A percentile compares a stretch with the other conserved stretches of the same genome.
These are phyloP conservation scores for Oemleria cerasiformis DNA, from an alignment of 306 rosid genomes.

Conservation along the genomic window DNA sequence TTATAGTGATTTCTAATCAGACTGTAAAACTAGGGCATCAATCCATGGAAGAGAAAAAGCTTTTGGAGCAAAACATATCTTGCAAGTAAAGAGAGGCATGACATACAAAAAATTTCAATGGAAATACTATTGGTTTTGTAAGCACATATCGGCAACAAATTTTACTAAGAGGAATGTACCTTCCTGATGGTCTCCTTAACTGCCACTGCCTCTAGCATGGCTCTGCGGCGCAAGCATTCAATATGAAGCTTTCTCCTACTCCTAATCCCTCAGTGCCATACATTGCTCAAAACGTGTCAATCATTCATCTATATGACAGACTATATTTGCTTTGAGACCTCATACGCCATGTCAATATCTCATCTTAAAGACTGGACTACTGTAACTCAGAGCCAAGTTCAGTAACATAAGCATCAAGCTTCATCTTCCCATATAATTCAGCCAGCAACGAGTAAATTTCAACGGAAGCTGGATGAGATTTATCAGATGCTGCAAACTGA, in stretches of 20 bases:
- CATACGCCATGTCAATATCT: background rate
- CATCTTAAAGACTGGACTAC: background rate
- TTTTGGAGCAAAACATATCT: too few relatives aligned
- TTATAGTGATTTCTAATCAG: too few relatives aligned
- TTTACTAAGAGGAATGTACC: background rate
- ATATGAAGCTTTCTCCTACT: background rate
- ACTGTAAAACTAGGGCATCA: too few relatives aligned
- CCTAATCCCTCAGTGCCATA: background rate
- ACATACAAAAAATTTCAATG: too few relatives aligned
- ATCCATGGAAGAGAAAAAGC: too few relatives aligned
- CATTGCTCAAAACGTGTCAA: too few relatives aligned
- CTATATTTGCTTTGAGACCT: background rate
- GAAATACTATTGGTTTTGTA: background rate
- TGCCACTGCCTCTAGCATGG: background rate
- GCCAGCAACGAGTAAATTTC: slow-evolving; percentile 41
- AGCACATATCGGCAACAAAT: background rate
- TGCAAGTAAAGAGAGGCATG: too few relatives aligned
- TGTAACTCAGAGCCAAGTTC: slow-evolving; percentile 25
- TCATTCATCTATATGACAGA: background rate
- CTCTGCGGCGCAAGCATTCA: background rate
- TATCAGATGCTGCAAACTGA: slow-evolving; percentile 62
- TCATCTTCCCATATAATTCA: slow-evolving; percentile 57
- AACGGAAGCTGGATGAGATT: slow-evolving; percentile 45
- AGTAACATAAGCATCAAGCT: slow-evolving; percentile 40
- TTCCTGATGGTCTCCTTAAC: background rate